A percentile compares a stretch with the other conserved stretches of the same genome.
Conservation (phyloP, 805 yeast species). For the Blastobotrys americana region DNA sequence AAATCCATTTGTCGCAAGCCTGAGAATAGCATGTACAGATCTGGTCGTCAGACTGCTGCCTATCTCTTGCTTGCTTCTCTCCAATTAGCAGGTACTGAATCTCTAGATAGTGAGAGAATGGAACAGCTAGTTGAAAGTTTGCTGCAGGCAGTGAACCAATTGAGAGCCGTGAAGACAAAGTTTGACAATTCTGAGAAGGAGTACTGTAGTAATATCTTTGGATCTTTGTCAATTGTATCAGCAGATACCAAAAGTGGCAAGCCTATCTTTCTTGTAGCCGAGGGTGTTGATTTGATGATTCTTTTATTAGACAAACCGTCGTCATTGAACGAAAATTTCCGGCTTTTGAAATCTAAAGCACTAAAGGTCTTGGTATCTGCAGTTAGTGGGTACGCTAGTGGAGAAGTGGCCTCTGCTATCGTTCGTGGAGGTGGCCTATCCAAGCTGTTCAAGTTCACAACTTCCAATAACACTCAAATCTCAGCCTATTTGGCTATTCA, state of each 20-base stretch:
- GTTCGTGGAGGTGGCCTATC: conserved; percentile 14
- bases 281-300: conserved; percentile 19
- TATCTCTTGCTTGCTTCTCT: too few relatives aligned
- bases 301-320: conserved; percentile 8
- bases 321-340: conserved; percentile 6
- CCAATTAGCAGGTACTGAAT: too few relatives aligned
- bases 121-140: too few relatives aligned
- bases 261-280: conserved; percentile 12
- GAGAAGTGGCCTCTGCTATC: conserved; percentile 6
- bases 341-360: conserved; percentile 3
- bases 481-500: conserved; percentile 6
- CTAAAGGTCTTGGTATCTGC: conserved; percentile 10
- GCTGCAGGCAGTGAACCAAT: neutral
- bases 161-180: neutral
- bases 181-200: conserved; percentile 6
- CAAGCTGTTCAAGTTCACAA: conserved; percentile 8
- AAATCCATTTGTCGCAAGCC: too few relatives aligned
- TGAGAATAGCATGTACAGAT: too few relatives aligned
- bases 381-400: conserved; percentile 3
- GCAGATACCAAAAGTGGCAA: neutral
- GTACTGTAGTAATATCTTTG: conserved; percentile 8
- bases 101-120: too few relatives aligned
- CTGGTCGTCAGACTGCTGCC: too few relatives aligned
- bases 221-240: conserved; percentile 5
- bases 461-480: conserved; percentile 2